These are phyloP conservation scores for Solanum etuberosum DNA, from an alignment of 257 asterid species.

Conservation along the genomic window DNA sequence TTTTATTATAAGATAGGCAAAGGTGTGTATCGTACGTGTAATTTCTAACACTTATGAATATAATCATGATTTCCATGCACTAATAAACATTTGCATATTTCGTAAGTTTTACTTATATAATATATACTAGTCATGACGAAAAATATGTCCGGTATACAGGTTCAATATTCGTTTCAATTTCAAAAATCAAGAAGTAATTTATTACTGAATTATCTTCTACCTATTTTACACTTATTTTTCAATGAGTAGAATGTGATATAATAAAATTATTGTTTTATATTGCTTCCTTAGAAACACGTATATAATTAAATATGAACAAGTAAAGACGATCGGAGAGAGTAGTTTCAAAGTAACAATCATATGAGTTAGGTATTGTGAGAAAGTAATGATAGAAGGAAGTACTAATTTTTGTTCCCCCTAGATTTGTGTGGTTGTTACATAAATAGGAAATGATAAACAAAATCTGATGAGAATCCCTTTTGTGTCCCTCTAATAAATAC, in stretches of 20 bases:
- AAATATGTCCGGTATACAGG: no score
- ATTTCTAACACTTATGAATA: background rate
- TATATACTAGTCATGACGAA: background rate
- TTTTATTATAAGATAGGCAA: background rate
- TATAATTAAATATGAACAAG: accelerated
- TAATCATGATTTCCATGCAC: background rate
- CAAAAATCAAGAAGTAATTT: background rate
- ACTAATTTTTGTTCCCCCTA: background rate
- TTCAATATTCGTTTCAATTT: no score
- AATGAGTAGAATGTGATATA: background rate
- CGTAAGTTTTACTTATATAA: background rate
- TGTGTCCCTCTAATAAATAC: background rate
- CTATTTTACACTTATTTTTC: background rate
- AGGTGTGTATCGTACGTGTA: background rate
- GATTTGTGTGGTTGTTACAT: background rate
- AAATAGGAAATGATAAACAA: background rate
- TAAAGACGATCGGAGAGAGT: accelerated
- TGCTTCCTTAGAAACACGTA: background rate
- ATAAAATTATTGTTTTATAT: background rate
- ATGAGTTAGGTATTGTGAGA: background rate
- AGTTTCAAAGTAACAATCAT: background rate
- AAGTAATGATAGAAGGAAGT: background rate
- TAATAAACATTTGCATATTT: background rate
- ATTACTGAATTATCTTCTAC: background rate
- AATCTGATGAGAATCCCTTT: background rate